phyloP scores from a whole-genome alignment of 1,139 yeast species.

The Sporopachydermia cereana region DNA sequence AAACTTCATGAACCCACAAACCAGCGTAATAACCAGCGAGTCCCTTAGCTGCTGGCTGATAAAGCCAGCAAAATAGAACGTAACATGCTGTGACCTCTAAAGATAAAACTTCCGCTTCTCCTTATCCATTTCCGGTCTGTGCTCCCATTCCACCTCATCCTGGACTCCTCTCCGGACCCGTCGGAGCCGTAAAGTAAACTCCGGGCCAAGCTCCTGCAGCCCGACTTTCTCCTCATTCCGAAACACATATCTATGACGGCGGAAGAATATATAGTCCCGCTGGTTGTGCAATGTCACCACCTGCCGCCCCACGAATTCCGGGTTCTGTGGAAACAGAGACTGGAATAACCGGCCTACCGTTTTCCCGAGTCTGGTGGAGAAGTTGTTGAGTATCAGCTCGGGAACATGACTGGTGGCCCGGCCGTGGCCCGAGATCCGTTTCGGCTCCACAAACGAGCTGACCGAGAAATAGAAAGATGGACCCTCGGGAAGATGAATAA shows the following conservation, averaged over 20 bases:
- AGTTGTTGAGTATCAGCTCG: conserved; percentile 82
- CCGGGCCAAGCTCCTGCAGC: conserved; percentile 92
- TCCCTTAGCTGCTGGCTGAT: too few species aligned
- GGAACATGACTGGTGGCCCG: conserved; percentile 84
- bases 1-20: too few species aligned
- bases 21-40: too few species aligned
- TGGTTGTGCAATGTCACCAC: conserved; percentile 93
- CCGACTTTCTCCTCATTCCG: conserved; percentile 88
- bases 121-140: conserved; percentile 89
- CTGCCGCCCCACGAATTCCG: conserved; percentile 91
- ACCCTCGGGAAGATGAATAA: conserved; percentile 87
- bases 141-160: conserved; percentile 94
- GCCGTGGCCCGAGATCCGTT: conserved; percentile 73
- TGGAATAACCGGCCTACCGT: conserved; percentile 89
- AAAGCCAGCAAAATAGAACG: too few species aligned
- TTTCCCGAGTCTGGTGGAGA: conserved; percentile 82
- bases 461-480: conserved; percentile 89
- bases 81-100: conserved; percentile 25
- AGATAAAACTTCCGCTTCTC: conserved; percentile 88
- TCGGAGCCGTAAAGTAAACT: conserved; percentile 79
- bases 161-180: conserved; percentile 84
- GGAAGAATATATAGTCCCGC: conserved; percentile 86
- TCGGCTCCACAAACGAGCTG: conserved; percentile 67
- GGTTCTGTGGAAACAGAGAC: conserved; percentile 81
- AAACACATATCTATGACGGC: conserved; percentile 89